Percentiles rank a stretch among this genome's conserved stretches.
These are phyloP conservation scores for Cinnamomum micranthum DNA, from an alignment of 164 flowering plant species.

Conservation along the genomic window DNA sequence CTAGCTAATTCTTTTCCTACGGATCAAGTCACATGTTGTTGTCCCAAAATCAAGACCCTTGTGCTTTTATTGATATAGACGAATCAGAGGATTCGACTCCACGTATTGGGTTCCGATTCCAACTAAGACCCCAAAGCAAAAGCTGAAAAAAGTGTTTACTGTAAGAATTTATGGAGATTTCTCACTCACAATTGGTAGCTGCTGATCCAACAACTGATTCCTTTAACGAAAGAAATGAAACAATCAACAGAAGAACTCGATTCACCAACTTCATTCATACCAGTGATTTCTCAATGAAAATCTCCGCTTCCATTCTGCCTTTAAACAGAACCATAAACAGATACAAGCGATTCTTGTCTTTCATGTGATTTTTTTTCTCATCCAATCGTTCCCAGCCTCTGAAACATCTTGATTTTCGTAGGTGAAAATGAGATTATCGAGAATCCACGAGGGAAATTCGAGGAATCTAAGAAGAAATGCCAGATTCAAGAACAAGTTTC, in stretches of 20 bases:
- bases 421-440: background rate
- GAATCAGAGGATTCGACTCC: constrained; percentile 7
- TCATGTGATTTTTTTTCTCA: background rate
- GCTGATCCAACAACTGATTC: background rate
- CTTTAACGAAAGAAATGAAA: background rate
- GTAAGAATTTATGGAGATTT: too few species aligned
- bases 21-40: background rate
- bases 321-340: too few species aligned
- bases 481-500: background rate
- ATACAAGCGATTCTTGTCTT: too few species aligned
- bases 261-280: background rate
- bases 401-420: background rate
- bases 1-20: background rate
- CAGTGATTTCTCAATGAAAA: background rate
- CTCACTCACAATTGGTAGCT: too few species aligned
- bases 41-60: constrained; percentile 2
- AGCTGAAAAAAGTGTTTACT: too few species aligned
- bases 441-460: too few species aligned
- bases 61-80: background rate
- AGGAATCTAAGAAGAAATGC: background rate
- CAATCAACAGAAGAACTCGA: too few species aligned
- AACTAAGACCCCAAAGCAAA: too few species aligned
- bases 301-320: background rate
- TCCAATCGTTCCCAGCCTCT: too few species aligned
- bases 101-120: background rate